Percentiles rank a stretch among this genome's conserved stretches.
Conservation (phyloP, 345 rosid species). For the Lenwebbia sp. region DNA sequence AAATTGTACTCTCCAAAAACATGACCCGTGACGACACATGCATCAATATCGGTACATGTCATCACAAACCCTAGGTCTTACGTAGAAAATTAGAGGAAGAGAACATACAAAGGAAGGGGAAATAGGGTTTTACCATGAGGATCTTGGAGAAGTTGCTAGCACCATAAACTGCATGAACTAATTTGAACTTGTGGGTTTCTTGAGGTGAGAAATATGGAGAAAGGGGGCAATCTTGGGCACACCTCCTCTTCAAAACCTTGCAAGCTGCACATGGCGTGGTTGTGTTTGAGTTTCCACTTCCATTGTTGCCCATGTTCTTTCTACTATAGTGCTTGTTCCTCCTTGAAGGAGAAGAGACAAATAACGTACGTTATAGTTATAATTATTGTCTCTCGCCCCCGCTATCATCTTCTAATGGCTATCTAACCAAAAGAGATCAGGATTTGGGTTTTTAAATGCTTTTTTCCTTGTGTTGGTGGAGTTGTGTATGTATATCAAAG, state of each 20-base stretch:
- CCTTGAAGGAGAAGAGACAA: neutral
- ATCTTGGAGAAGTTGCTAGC: conserved; percentile 92
- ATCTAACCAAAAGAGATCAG: neutral
- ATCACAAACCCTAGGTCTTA: neutral
- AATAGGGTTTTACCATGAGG: conserved; percentile 40
- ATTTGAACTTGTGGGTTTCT: conserved; percentile 80
- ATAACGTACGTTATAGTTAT: neutral
- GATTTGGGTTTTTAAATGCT: neutral
- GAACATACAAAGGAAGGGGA: neutral
- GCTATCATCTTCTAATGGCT: neutral
- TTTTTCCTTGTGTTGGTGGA: neutral
- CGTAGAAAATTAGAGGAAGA: neutral
- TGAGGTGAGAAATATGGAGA: conserved; percentile 88
- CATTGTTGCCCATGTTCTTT: conserved; percentile 59
- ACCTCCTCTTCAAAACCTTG: conserved; percentile 70
- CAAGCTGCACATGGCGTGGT: conserved; percentile 87
- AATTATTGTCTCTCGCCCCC: neutral
- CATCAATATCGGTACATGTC: neutral
- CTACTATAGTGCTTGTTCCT: conserved; percentile 25
- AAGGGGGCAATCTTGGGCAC: conserved; percentile 85
- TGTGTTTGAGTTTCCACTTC: conserved; percentile 27
- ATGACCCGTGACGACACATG: too few relatives aligned
- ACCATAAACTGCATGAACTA: conserved; percentile 78
- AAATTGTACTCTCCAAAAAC: neutral
- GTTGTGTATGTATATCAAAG: neutral